Evolutionary conservation across 179 eudicot genomes (phyloP), one percentile per base, ranked within the genome.

Genomic region (Silene vulgaris): DNA sequence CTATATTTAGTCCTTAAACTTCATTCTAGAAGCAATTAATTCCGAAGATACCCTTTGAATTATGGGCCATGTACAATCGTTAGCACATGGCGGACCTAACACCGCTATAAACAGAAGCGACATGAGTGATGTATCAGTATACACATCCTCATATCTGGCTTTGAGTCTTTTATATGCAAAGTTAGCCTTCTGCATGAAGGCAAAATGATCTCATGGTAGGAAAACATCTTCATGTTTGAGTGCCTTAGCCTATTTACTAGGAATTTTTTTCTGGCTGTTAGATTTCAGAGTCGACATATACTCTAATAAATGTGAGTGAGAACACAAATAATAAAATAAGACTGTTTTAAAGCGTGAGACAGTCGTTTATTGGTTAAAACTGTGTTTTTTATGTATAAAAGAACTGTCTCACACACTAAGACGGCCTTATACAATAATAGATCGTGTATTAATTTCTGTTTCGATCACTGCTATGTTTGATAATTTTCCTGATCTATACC

Each of bases 21-120:
- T 23, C 26, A 23, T 23, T 23, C 26, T 23, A 23, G 26, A 23
- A 23, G 26, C 26, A 23, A 23, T 23, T 23, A 23, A 23, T 23
- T 23, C 26, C 26, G 26, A 23, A 23, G 26, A 23, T 23, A 23
- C 26, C 26, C 26, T 43, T 43, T 43, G 13, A 8, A 43, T 43
- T 9, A 43, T 43, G 12, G 50, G 50, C 12, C 50, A 5, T 43
- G 12, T 43, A 9, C 50, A 43, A 43, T 43, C 50, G 50, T 43
- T 43, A 43, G 50, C 50, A 43, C 50, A 43, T 43, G 50, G 50
- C 50, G 50, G 50, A 8, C 50, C 50, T 43, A 12, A 43, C 71
- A 68, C 17, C 59, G 50, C 56, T 74, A 65, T 80, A 56, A 17
- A 75, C 16, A 28, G 65, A 76, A 61, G 0, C 60, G 21, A 57